Evolutionary conservation across 345 rosid species (phyloP).

Genomic region (Camelina neglecta): DNA sequence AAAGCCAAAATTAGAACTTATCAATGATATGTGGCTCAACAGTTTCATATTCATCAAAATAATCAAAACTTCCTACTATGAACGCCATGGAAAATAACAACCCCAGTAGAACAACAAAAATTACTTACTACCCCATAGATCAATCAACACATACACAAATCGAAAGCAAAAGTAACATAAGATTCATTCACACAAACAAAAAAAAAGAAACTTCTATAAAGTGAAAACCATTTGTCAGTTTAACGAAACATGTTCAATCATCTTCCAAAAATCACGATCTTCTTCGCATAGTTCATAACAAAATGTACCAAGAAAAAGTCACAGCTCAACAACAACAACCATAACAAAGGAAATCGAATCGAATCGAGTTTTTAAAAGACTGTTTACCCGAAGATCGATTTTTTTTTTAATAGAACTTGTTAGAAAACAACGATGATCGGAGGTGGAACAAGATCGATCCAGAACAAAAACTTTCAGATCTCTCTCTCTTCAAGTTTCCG

Average conservation of each 20-base stretch:
- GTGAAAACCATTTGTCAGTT: conserved; percentile 8
- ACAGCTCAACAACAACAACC: conserved; percentile 12
- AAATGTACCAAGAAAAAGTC: conserved; percentile 46
- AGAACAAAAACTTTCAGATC: conserved; percentile 41
- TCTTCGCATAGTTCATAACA: conserved; percentile 10
- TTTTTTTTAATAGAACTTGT: conserved; percentile 20
- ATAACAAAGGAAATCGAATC: conserved; percentile 21
- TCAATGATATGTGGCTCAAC: background rate
- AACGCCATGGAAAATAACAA: conserved; percentile 16
- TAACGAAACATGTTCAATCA: conserved; percentile 41
- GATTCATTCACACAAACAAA: background rate
- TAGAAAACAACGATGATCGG: conserved; percentile 53
- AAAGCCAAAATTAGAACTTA: background rate
- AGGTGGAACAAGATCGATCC: conserved; percentile 44
- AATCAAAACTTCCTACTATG: conserved; percentile 3
- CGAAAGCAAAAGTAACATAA: conserved; percentile 21
- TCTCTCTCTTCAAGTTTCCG: conserved; percentile 34
- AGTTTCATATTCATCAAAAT: background rate
- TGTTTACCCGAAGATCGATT: conserved; percentile 62
- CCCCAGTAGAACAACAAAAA: background rate
- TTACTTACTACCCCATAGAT: conserved; percentile 5
- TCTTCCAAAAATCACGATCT: conserved; percentile 34
- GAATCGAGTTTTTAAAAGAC: conserved; percentile 23
- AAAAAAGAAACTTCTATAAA: background rate
- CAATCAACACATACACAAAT: conserved; percentile 34